phyloP scores from a whole-genome alignment of 192 early-diverging fungal species.

The Backusella tuberculispora region DNA sequence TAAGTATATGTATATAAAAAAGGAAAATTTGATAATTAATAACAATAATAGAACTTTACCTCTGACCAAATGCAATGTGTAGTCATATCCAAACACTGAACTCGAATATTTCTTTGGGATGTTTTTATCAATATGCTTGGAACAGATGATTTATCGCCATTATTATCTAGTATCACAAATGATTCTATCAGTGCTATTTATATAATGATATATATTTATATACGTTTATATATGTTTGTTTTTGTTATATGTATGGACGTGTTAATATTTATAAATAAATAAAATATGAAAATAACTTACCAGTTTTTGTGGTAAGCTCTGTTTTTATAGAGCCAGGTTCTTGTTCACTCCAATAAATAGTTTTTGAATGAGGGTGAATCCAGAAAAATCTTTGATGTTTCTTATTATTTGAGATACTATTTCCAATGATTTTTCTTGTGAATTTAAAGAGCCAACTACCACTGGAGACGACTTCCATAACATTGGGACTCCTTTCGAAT shows the following conservation, averaged over 20 bases:
- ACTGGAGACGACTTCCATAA: not conserved
- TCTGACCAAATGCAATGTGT: conserved; percentile 75
- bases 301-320: conserved; percentile 50
- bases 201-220: not conserved
- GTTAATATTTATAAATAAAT: conserved; percentile 14
- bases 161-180: conserved; percentile 39
- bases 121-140: conserved; percentile 68
- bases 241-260: not conserved
- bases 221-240: not conserved
- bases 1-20: not conserved
- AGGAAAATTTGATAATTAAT: not conserved
- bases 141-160: conserved; percentile 39
- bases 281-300: conserved; percentile 36
- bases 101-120: conserved; percentile 67
- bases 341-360: conserved; percentile 74
- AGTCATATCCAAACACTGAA: conserved; percentile 63
- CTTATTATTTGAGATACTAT: conserved; percentile 53
- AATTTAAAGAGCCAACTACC: conserved; percentile 77
- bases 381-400: conserved; percentile 76
- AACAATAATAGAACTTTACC: conserved; percentile 36
- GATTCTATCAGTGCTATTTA: conserved; percentile 28
- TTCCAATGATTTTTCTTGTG: conserved; percentile 56
- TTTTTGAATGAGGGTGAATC: conserved; percentile 79
- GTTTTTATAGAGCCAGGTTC: conserved; percentile 53
- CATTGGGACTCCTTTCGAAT: not conserved